Evolutionary conservation across 257 asterid species (phyloP), one percentile per base, ranked within the genome.

Genomic region (Lycium barbarum): DNA sequence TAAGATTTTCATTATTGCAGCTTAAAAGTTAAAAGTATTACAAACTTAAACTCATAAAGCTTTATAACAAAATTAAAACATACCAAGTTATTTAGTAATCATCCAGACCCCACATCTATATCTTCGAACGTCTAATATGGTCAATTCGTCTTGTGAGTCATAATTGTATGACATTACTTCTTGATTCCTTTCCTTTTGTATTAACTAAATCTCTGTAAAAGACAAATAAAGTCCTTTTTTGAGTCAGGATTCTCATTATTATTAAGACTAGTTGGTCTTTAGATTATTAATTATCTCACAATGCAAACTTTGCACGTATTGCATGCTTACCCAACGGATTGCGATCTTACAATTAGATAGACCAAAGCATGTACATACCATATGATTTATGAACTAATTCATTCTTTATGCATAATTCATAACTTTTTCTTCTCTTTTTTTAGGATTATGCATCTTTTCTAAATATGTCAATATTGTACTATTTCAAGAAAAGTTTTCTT

Each of bases 151-250:
- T 63, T 63, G 40, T 63, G 40, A 10, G 6, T 72, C 80, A 45
- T 18, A 72, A 20, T 10, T 45, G 59, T 10, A n/a, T 2, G 20
- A 73, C 59, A 45, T 73, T 45, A 73, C 47, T 2, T 47, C 17
- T 73, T 20, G 6, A 47, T 73, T n/a, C 59, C 5, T 73, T 45
- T n/a, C 6, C 10, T 45, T 73, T 13, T 45, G 40, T 59, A 45
- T n/a, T 11, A 47, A 45, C 59, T n/a, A 72, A 43, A 36, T 45
- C 17, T 72, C 38, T 68, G 22, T 36, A 68, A 7, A 67, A 67
- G 58, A 45, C 58, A 72, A n/a, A 45, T 20, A 73, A 73, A 73
- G 38, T 45, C 38, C 54, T 40, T 18, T 72, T 72, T 54, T 72
- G 58, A 72, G 38, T n/a, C 38, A 45, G 45, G 58, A 18, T 72